Percentiles rank a stretch among this genome's conserved stretches.
These are phyloP conservation scores for Nicotiana obtusifolia DNA, from an alignment of 257 asterid genomes.

Conservation along the genomic window DNA sequence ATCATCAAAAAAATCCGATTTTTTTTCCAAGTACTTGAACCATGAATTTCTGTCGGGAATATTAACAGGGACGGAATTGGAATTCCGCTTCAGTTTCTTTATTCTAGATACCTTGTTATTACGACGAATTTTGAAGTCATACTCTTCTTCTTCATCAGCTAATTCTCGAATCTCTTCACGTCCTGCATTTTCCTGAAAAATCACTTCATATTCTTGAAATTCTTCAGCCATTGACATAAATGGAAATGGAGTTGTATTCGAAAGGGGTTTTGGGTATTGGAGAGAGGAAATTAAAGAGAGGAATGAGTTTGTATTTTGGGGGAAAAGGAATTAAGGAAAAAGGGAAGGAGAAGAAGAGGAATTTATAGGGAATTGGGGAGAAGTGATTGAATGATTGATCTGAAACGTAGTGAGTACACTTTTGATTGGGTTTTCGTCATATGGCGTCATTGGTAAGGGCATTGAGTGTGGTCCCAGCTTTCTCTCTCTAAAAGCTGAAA, in stretches of 20 bases:
- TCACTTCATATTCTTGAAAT: conserved; percentile 60
- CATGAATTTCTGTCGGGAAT: neutral
- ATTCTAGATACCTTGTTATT: conserved; percentile 16
- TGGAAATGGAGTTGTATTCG: neutral
- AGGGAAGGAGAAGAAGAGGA: neutral
- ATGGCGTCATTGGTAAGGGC: conserved; percentile 57
- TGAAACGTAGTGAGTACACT: conserved; percentile 27
- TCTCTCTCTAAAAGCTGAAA: conserved; percentile 13
- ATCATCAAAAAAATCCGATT: neutral
- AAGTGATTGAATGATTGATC: conserved; percentile 32
- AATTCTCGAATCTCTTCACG: conserved; percentile 6
- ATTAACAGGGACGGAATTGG: neutral
- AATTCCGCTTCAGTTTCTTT: conserved; percentile 21
- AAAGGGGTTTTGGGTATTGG: neutral
- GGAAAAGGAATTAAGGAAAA: neutral
- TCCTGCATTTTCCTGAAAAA: conserved; percentile 35
- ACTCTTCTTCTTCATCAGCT: neutral
- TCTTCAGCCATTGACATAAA: conserved; percentile 55
- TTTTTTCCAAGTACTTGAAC: neutral
- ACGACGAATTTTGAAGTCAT: neutral
- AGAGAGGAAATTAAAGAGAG: neutral
- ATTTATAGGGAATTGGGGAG: conserved; percentile 39
- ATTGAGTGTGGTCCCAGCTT: conserved; percentile 40
- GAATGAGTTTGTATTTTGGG: neutral
- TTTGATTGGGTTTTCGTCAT: conserved; percentile 18